A percentile compares a stretch with the other conserved stretches of the same genome.
Conservation (phyloP, 352 stramenopile species). For the Phytophthora fragariae region DNA sequence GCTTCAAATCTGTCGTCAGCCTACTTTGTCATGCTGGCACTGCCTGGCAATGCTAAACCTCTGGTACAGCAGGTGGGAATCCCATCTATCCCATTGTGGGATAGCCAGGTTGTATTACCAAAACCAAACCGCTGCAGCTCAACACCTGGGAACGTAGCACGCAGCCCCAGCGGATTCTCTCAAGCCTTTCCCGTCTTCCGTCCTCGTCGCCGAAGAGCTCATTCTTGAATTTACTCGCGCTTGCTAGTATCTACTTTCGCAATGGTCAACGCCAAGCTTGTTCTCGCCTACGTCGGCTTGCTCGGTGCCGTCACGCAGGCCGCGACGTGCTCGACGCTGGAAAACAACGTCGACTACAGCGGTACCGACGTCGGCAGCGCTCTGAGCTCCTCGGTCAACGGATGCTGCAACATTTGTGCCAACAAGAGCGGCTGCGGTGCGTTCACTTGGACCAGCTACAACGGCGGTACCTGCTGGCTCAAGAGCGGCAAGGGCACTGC, state of each 20-base stretch:
- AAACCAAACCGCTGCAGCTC: background rate
- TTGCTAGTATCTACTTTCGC: background rate
- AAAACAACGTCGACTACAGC: background rate
- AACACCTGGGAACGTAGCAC: constrained; percentile 1
- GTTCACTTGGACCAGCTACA: background rate
- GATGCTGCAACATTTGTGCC: background rate
- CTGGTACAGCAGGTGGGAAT: background rate
- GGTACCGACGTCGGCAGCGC: background rate
- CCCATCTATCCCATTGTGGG: background rate
- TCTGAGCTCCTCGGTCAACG: background rate
- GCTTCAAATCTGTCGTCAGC: background rate
- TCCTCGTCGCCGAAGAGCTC: background rate
- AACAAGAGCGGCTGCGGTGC: background rate
- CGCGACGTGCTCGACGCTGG: background rate
- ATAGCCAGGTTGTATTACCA: background rate
- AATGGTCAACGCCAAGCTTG: background rate
- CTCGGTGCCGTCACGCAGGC: background rate
- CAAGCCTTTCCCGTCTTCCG: background rate
- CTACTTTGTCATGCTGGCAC: background rate
- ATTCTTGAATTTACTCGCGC: background rate
- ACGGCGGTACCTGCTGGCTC: background rate
- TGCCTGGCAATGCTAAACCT: background rate
- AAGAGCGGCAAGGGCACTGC: background rate
- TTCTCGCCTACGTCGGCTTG: background rate
- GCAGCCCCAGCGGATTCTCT: background rate